These are phyloP conservation scores for Marchantia paleacea DNA, from an alignment of 225 moss, liverwort and hornwort species.

Conservation along the genomic window DNA sequence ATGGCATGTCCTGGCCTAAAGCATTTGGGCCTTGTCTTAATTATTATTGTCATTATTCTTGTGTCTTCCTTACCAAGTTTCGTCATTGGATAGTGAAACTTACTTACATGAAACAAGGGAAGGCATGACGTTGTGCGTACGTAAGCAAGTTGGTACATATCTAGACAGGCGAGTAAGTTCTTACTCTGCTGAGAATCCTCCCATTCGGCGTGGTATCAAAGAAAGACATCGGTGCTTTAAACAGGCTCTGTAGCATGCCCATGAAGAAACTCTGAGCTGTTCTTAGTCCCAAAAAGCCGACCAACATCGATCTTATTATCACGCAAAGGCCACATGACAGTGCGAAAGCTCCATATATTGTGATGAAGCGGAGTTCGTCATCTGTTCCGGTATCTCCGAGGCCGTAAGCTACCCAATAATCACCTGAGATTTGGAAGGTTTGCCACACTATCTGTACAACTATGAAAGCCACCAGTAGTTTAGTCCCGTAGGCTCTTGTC, in stretches of 20 bases:
- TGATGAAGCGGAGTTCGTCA: constrained; percentile 30
- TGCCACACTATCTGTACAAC: constrained; percentile 37
- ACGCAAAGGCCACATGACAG: constrained; percentile 26
- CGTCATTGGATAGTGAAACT: no score
- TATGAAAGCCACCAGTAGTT: constrained; percentile 26
- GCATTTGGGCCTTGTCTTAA: no score
- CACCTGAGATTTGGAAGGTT: constrained; percentile 34
- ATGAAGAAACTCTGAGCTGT: constrained; percentile 40
- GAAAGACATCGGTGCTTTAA: constrained; percentile 53
- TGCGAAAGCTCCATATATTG: constrained; percentile 31
- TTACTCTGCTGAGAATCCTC: constrained; percentile 50
- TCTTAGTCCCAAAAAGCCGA: constrained; percentile 22
- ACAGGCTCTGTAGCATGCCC: constrained; percentile 39
- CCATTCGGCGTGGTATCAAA: constrained; percentile 54
- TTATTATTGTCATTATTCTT: no score
- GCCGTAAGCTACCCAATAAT: constrained; percentile 41
- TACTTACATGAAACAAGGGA: no score
- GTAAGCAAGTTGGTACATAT: no score
- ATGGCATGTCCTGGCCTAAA: no score
- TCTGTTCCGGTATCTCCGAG: neutral
- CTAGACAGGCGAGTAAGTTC: neutral
- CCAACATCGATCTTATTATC: constrained; percentile 22
- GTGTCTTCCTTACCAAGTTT: no score
- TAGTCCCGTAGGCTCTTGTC: constrained; percentile 35
- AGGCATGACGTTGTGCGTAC: no score